Conservation (phyloP, 495 filamentous ascomycete genomes). For the Neurospora hispaniola region DNA sequence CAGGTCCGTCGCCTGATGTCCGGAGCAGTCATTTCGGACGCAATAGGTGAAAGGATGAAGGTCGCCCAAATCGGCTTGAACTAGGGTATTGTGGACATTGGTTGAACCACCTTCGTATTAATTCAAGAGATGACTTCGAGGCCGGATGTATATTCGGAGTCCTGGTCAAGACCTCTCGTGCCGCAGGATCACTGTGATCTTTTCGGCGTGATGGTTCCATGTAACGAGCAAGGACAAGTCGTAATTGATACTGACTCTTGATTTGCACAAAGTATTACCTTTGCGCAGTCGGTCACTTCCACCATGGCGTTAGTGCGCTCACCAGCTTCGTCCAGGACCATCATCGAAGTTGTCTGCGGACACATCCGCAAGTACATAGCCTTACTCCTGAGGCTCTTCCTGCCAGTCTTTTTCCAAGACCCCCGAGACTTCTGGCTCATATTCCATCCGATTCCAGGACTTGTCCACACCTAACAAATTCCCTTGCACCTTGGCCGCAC, state of each 20-base stretch:
- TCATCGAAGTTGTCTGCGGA: background rate
- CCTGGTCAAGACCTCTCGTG: background rate
- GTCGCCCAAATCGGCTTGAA: background rate
- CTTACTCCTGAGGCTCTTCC: background rate
- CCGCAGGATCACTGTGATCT: background rate
- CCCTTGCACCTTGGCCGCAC: background rate
- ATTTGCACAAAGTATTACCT: background rate
- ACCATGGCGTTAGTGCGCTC: background rate
- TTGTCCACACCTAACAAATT: background rate
- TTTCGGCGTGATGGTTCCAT: background rate
- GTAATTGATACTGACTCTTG: background rate
- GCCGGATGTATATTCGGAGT: background rate
- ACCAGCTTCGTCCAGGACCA: background rate
- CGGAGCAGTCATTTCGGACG: background rate
- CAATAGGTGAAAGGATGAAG: background rate
- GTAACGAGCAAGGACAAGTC: background rate
- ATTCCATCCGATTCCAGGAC: background rate
- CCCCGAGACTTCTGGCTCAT: background rate
- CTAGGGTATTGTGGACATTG: background rate
- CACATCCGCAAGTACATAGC: background rate
- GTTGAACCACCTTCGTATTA: background rate
- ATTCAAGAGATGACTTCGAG: background rate
- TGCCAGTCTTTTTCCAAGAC: background rate
- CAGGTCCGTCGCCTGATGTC: background rate
- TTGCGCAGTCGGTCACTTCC: background rate